These are phyloP conservation scores for Heliocybe sulcata DNA, from an alignment of 1,284 basidiomycete genomes.

Conservation along the genomic window DNA sequence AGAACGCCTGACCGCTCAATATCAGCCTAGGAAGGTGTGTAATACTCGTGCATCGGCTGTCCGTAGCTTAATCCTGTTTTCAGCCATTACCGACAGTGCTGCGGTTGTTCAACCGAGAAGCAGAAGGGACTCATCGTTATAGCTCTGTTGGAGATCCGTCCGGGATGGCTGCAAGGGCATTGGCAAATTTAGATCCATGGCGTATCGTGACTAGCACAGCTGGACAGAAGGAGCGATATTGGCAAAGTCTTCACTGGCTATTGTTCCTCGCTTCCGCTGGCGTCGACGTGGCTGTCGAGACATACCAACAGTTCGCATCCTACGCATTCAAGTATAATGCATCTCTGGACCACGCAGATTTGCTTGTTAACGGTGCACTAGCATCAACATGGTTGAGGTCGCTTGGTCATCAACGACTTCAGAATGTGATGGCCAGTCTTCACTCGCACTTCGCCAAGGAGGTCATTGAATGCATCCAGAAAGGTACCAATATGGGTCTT, in stretches of 20 bases:
- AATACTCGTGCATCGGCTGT: not conserved
- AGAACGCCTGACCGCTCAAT: conserved; percentile 29
- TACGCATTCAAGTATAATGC: conserved; percentile 31
- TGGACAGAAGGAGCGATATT: conserved; percentile 36
- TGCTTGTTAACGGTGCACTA: conserved; percentile 42
- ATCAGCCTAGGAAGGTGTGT: not conserved
- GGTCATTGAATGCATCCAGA: conserved; percentile 28
- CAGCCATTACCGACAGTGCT: conserved; percentile 49
- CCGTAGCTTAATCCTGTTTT: conserved; percentile 10
- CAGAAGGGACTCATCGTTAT: conserved; percentile 29
- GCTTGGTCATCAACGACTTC: conserved; percentile 49
- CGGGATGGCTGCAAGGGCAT: conserved; percentile 20
- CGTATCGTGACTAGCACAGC: conserved; percentile 40
- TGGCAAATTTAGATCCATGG: conserved; percentile 46
- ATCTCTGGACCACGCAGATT: conserved; percentile 34
- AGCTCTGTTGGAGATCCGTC: conserved; percentile 28
- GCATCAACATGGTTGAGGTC: conserved; percentile 48
- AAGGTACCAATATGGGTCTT: conserved; percentile 18
- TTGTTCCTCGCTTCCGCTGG: conserved; percentile 60
- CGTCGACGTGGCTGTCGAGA: conserved; percentile 51
- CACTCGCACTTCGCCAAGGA: conserved; percentile 34
- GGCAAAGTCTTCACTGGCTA: conserved; percentile 55
- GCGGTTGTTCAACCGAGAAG: conserved; percentile 50
- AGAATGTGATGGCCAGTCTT: conserved; percentile 38
- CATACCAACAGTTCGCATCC: conserved; percentile 38